These are phyloP conservation scores for Didymella glomerata DNA, from an alignment of 2,329 filamentous ascomycete genomes.

Conservation along the genomic window DNA sequence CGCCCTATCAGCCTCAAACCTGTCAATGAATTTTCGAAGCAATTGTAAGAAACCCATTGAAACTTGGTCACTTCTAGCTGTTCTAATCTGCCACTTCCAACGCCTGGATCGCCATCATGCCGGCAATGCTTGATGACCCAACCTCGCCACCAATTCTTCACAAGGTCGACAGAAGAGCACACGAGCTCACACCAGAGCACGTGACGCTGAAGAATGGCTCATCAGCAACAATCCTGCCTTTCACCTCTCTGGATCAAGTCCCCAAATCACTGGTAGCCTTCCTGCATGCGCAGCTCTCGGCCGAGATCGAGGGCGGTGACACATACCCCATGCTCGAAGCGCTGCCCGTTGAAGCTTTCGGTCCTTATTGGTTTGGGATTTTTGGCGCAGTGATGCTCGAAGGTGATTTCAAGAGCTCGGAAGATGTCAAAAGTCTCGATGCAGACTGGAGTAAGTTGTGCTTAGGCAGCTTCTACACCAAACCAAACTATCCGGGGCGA, in stretches of 20 bases:
- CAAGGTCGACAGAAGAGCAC: slow-evolving; percentile 64
- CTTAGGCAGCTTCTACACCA: slow-evolving; percentile 80
- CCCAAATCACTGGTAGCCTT: slow-evolving; percentile 75
- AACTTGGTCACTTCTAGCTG: too few relatives aligned
- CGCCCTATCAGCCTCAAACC: slow-evolving; percentile 23
- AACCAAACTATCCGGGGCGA: slow-evolving; percentile 85
- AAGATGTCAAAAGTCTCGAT: slow-evolving; percentile 48
- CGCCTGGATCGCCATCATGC: slow-evolving; percentile 6
- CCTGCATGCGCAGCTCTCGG: slow-evolving; percentile 80
- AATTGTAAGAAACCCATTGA: too few relatives aligned
- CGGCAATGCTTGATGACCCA: slow-evolving; percentile 22
- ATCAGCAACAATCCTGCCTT: slow-evolving; percentile 81
- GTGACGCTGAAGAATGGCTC: slow-evolving; percentile 78
- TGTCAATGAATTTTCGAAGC: background rate
- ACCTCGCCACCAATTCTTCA: slow-evolving; percentile 71
- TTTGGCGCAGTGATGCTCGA: slow-evolving; percentile 86
- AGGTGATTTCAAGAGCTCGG: slow-evolving; percentile 67
- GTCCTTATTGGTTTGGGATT: slow-evolving; percentile 84
- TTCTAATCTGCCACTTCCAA: too few relatives aligned
- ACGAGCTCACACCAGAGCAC: slow-evolving; percentile 73
- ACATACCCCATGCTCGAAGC: slow-evolving; percentile 85
- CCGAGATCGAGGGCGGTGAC: slow-evolving; percentile 86
- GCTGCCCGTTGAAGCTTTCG: slow-evolving; percentile 75
- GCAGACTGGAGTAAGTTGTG: slow-evolving; percentile 73
- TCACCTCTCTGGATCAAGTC: slow-evolving; percentile 73